These are phyloP conservation scores for Silene noctiflora DNA, from an alignment of 179 eudicot genomes.

Conservation along the genomic window DNA sequence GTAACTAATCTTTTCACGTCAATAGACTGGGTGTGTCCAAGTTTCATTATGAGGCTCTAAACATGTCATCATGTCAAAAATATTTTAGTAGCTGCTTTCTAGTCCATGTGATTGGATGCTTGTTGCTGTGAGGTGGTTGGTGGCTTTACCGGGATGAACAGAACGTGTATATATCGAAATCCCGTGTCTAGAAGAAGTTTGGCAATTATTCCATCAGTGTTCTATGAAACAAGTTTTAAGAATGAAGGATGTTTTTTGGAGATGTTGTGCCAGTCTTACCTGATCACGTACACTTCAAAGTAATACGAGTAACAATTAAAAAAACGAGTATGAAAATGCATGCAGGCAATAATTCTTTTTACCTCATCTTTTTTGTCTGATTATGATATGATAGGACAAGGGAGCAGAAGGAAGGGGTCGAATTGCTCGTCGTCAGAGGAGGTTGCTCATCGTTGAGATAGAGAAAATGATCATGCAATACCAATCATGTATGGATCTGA, in stretches of 20 bases:
- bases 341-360: constrained; percentile 5
- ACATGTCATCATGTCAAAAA: no score
- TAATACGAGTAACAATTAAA: neutral
- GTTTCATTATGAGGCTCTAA: neutral
- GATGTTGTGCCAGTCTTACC: neutral
- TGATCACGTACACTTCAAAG: neutral
- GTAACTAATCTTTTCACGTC: constrained; percentile 28
- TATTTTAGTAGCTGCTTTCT: neutral
- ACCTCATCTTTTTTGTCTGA: constrained; percentile 11
- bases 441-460: constrained; percentile 74
- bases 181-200: neutral
- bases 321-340: neutral
- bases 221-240: no score
- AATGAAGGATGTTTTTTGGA: no score
- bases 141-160: neutral
- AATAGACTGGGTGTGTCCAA: neutral
- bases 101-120: neutral
- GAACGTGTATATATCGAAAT: neutral
- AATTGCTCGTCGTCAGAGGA: constrained; percentile 70
- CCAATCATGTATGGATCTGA: constrained; percentile 58
- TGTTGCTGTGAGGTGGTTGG: neutral
- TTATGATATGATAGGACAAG: constrained; percentile 49
- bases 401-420: constrained; percentile 89
- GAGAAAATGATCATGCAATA: constrained; percentile 69
- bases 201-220: neutral